Base-by-base conservation (phyloP, 768 basidiomycete species). In the Termitomyces sp. region DNA sequence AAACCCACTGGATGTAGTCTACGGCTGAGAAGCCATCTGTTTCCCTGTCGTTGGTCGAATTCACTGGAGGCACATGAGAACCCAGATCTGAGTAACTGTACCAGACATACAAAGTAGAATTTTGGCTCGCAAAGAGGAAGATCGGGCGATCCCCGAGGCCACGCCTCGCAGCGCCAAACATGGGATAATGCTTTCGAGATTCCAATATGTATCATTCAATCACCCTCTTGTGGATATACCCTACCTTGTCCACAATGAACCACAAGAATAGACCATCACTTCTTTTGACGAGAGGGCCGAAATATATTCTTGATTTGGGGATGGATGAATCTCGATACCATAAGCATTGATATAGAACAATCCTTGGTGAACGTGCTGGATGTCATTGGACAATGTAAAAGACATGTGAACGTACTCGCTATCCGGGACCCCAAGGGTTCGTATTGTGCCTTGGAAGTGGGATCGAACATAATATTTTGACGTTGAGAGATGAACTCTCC, bases 171-270 rank as follows among this genome's bases (percentile, higher is more conserved):
- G 73, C 1, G 93, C 90, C 28, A 98, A 79, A 71, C 95, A 96
- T 0, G 95, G 95, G n/a, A 95, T 87, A 60, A 97, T 91, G 65
- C 63, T 60, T 28, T 54, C 32, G 4, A 18, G 30, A 41, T 33
- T 44, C 10, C 16, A 10, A 55, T 55, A 32, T 35, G 50, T 55
- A 32, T 35, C 44, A 55, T 41, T 38, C 18, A 56, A 53, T 48
- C 14, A n/a, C 36, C 46, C 40, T 14, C 26, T 28, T 36, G 47
- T 48, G 23, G 33, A 47, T 43, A 12, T 26, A 46, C 38, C 32
- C 52, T 55, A 87, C 92, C 91, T 93, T 14, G 95, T 98, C 93
- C 93, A 98, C 8, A 98, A 75, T 2, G 94, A 96, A 5, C 95
- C 95, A 68, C 94, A 95, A 3, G 93, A 95, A 70, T 96, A 97